Evolutionary conservation across 345 rosid genomes (phyloP), one percentile per base, ranked within the genome.

Genomic region (Lepidium didymum): DNA sequence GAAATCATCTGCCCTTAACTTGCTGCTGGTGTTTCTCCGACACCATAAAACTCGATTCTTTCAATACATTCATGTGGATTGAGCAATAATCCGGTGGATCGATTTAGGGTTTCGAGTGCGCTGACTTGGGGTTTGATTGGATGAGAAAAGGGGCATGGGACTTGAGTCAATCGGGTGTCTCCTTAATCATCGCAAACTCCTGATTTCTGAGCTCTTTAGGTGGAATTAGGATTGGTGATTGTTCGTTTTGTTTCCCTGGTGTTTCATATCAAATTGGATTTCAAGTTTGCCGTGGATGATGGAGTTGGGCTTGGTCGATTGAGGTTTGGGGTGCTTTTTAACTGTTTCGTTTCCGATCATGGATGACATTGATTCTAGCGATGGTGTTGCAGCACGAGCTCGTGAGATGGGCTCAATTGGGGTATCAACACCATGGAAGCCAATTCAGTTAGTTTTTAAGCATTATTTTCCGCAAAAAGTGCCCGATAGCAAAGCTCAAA

Each of bases 131-230:
- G 80, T 58, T 69, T 79, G 79, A 78, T 76, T 80, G 75, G 78
- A 80, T 73, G 79, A 80, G 77, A 64, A 70, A 75, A 66, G 68
- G 74, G 80, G 64, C 50, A 85, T 82, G 94, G 94, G 90, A 82
- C 85, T 87, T 47, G 77, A 88, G 77, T 87, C 90, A 52, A 86
- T 79, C 56, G 96, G 96, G 67, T 76, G 60, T 67, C 75, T 75
- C 44, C 50, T 52, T 68, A 60, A 61, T 67, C 62, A 52, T 76
- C 64, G 18, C 56, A 55, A 29, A 72, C 40, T 68, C 57, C 33
- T 34, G 62, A 60, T 70, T 78, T 69, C 61, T 61, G 43, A 65
- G 43, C 53, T 78, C 73, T 23, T 38, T 23, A 36, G 6, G 14
- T 33, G 67, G 63, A 44, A 41, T 1, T 70, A 19, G 49, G 44